A percentile compares a stretch with the other conserved stretches of the same genome.
Conservation (phyloP, 2,329 filamentous ascomycete genomes). For the Ambrosiella xylebori region DNA sequence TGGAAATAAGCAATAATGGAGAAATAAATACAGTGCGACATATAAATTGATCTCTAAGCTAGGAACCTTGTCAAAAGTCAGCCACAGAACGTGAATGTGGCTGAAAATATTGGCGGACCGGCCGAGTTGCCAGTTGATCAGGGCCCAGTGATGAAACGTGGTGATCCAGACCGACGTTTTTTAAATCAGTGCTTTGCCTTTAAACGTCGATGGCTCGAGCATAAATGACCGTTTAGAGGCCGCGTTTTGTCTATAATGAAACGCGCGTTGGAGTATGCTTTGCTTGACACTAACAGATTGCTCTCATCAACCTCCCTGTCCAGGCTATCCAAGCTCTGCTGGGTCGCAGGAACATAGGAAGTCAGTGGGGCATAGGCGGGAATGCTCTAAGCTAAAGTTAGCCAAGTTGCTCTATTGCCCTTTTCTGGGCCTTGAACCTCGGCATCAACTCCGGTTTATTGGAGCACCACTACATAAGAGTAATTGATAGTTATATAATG, state of each 20-base stretch:
- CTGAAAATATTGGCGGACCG: neutral
- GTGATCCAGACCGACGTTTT: neutral
- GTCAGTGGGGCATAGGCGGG: no score
- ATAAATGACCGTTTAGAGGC: neutral
- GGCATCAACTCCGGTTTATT: no score
- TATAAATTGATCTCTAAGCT: neutral
- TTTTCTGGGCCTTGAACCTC: no score
- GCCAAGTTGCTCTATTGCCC: no score
- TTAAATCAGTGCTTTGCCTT: neutral
- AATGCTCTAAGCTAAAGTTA: no score
- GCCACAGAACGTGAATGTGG: no score
- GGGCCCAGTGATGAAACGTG: neutral
- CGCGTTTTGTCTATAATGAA: neutral
- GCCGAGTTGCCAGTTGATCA: neutral
- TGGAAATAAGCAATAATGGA: neutral
- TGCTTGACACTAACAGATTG: constrained; percentile 5
- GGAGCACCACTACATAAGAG: no score
- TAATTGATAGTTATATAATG: no score
- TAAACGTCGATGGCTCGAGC: neutral
- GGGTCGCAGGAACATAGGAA: no score
- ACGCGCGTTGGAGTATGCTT: neutral
- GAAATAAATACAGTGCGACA: neutral
- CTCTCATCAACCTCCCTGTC: constrained; percentile 4
- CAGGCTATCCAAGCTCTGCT: no score
- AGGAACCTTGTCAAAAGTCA: neutral